Base-by-base conservation (phyloP, 306 rosid genomes). In the Cicer cuneatum region DNA sequence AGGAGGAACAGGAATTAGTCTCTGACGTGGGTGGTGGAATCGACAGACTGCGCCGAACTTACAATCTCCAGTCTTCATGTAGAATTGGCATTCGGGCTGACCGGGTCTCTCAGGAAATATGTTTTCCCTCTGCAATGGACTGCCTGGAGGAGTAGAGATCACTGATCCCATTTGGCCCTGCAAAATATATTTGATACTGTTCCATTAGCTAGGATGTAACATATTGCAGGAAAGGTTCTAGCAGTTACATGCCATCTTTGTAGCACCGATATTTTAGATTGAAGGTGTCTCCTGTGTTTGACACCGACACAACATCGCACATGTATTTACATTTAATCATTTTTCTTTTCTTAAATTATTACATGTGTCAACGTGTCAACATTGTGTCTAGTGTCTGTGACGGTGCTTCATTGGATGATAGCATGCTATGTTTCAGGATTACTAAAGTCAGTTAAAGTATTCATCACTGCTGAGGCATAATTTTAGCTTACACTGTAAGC, bases 21-120 rank as follows among this genome's bases (percentile, higher is more conserved):
- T 85, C 81, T 93, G 89, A 38, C 85, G 85, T 10, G 97, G 98
- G 77, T 93, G 98, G 82, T 93, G 96, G 72, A 93, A 93, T 72
- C 90, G 89, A 84, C 98, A 93, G 63, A 87, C 96, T 33, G 92
- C 88, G 16, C 97, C 98, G 60, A 89, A 93, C 82, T 93, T 90
- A 72, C 98, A 93, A 69, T 93, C 98, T 67, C 98, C 98, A 0
- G 98, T 93, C 78, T 93, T 93, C 93, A 90, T 87, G 88, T 93
- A 93, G 85, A 93, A 93, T 84, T 89, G 96, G 81, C 98, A 93
- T 83, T 93, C 97, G 35, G 98, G 96, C 80, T 93, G 97, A 76
- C 96, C 98, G 54, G 93, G 97, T 79, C 97, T 87, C 86, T 93
- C 98, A 41, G 98, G 98, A 82, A 93, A 93, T 66, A 87, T 92